Evolutionary conservation across 371 early-diverging fungal species (phyloP), one percentile per base, ranked within the genome.

Genomic region (Dinochytrium kinnereticum): DNA sequence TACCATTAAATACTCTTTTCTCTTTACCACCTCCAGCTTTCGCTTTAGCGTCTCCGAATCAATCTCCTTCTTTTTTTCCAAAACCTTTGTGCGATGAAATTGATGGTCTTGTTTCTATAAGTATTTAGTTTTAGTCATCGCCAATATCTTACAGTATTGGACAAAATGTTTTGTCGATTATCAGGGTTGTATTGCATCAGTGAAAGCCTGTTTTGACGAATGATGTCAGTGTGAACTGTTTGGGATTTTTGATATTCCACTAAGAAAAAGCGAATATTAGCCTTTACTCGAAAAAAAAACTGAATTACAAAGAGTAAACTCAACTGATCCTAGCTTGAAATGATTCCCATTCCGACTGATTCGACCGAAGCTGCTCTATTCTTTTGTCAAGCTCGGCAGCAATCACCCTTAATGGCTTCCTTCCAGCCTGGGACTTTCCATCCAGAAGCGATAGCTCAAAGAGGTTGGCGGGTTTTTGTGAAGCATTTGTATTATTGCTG

Each of bases 261-360:
- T 79, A 49, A 24, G 13, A 21, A 57, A 51, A 55, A 65, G 57
- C 7, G n/a, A 7, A 61, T 61, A 5, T 61, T 61, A 26, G 19
- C n/a, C n/a, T n/a, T n/a, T n/a, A 61, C 36, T 55, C 7, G 24
- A 51, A 24, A 39, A 37, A 0, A 17, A 57, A 13, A 44, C 7
- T 34, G 53, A 30, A 34, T 33, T 38, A 7, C 7, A 37, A 67
- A 3, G 24, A 40, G 49, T 2, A 21, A 49, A 30, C 68, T 31
- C 69, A 44, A 79, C 79, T 5, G 26, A 83, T 81, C 71, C 72
- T 65, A 15, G 72, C 69, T 51, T 86, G 83, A 61, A 86, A 80
- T 17, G 76, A 73, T 51, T 86, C 86, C 86, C 86, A 86, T 49
- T 86, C 83, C 5, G 72, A 69, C 39, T 81, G 86, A 68, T 84